Evolutionary conservation across 1,284 basidiomycete genomes (phyloP), one percentile per base, ranked within the genome.

Genomic region (Omphalotus olearius): DNA sequence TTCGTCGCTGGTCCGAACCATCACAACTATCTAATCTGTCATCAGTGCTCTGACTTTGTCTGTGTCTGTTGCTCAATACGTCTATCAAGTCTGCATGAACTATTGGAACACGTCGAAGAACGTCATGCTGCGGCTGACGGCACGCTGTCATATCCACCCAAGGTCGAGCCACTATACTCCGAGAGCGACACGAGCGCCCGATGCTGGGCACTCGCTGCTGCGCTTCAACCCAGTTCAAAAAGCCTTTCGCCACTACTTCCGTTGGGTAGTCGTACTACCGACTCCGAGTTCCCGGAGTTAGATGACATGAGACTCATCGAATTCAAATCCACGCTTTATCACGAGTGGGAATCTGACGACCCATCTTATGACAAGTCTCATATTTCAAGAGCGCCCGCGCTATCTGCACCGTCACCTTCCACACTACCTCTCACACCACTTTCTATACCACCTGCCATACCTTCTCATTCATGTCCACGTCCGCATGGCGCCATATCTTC

Each of bases 41-140:
- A 33, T 14, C 36, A 54, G 53, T 54, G 49, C 39, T 54, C 53
- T 4, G 51, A 46, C 23, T 54, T 54, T 30, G 49, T 54, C 30
- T 54, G 53, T 36, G 47, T 54, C 45, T 47, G 53, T 33, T 54
- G 53, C 44, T 45, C 46, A 25, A 40, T 51, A n/a, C 43, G 41
- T 20, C 49, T 54, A 4, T 41, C 53, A 1, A 45, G 53, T 36
- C 40, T 54, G 7, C 53, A 54, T 20, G 53, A 47, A 6, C 40
- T 54, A 6, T 48, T 50, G 6, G 53, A 54, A 26, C 53, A 54
- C 35, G 40, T 54, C 9, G 53, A 54, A 26, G 49, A 47, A 23
- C 49, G 41, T 3, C 53, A 54, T 44, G 35, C 47, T 13, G 26
- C 33, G 18, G 25, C 38, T 5, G 40, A 28, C 14, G 37, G 23